Base-by-base conservation (phyloP, 2,329 filamentous ascomycete species). In the Sporothrix euskadiensis region DNA sequence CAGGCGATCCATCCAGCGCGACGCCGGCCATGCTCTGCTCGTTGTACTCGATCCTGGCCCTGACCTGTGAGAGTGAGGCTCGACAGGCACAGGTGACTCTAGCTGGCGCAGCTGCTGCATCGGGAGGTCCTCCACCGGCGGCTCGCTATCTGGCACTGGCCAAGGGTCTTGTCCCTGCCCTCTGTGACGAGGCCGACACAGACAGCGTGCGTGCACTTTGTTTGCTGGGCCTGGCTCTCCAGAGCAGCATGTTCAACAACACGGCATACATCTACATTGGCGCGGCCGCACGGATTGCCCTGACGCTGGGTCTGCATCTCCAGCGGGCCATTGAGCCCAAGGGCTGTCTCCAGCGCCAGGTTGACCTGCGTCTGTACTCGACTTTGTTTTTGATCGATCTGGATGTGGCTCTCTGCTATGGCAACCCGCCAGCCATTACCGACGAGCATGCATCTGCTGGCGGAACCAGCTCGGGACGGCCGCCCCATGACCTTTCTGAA, bases 41-140 rank as follows among this genome's bases (percentile, higher is more conserved):
- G 10, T 71, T 79, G 12, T 79, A 79, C 66, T 73, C 77, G 6
- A 77, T 79, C 8, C 72, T 79, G 16, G 76, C 78, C 0, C 71
- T 79, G 57, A 79, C 78, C 1, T 78, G 77, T 39, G 78, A 78
- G 63, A 79, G 78, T 54, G 78, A 79, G 72, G 77, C 77, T 1
- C 72, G 49, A 35, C 65, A 73, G 41, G 22, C 65, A 14, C 68
- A 57, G 19, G 47, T 14, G 39, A 10, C 16, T 7, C 16, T n/a
- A 4, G 39, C 35, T 10, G 41, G 12, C 6, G 30, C 19, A 3
- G 47, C 47, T 1, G 8, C 26, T 3, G 6, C 65, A 1, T 30
- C 39, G 35, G 47, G 30, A 2, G 30, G 49, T 0, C 73, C 74
- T 4, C 71, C 76, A 1, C 75, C 76, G 1, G 77, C 77, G 0